A percentile compares a stretch with the other conserved stretches of the same genome.
These are phyloP conservation scores for Margaritispora aquatica DNA, from an alignment of 495 filamentous ascomycete species.

Conservation along the genomic window DNA sequence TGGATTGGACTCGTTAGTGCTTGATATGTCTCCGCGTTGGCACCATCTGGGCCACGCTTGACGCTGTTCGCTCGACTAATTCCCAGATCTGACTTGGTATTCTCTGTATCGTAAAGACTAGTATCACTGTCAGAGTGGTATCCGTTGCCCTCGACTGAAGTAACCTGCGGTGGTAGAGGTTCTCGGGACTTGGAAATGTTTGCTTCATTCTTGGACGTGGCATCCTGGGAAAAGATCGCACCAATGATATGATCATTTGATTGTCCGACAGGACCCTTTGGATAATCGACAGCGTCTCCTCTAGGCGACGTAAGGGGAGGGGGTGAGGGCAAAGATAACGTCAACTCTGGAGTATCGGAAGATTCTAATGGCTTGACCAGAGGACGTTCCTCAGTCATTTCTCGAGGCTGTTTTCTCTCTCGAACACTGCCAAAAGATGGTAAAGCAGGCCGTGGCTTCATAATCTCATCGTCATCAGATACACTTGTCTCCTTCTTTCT, in stretches of 20 bases:
- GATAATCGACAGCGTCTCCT: slow-evolving; percentile 16
- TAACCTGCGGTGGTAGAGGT: slow-evolving; percentile 61
- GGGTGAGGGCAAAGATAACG: slow-evolving; percentile 15
- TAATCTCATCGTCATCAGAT: slow-evolving; percentile 49
- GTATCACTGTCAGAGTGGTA: slow-evolving; percentile 18
- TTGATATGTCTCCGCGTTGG: slow-evolving; percentile 1
- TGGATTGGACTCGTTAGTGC: neutral
- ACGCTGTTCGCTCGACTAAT: neutral
- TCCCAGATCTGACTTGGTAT: neutral
- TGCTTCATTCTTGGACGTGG: slow-evolving; percentile 35
- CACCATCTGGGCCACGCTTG: neutral
- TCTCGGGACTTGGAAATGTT: slow-evolving; percentile 45
- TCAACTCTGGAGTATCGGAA: neutral
- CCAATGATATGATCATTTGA: slow-evolving; percentile 65
- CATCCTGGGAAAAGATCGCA: slow-evolving; percentile 48
- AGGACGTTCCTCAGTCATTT: slow-evolving; percentile 37
- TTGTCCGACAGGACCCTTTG: slow-evolving; percentile 31
- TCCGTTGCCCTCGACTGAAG: slow-evolving; percentile 50
- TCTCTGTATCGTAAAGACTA: slow-evolving; percentile 1
- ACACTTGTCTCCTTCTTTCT: slow-evolving; percentile 38
- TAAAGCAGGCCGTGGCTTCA: slow-evolving; percentile 69
- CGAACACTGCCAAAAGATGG: slow-evolving; percentile 84
- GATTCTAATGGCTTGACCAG: slow-evolving; percentile 43
- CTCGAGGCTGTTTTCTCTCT: slow-evolving; percentile 34
- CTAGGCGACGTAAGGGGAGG: slow-evolving; percentile 21